Base-by-base conservation (phyloP, 176 grass and related monocot genomes). In the Luzula sylvatica region DNA sequence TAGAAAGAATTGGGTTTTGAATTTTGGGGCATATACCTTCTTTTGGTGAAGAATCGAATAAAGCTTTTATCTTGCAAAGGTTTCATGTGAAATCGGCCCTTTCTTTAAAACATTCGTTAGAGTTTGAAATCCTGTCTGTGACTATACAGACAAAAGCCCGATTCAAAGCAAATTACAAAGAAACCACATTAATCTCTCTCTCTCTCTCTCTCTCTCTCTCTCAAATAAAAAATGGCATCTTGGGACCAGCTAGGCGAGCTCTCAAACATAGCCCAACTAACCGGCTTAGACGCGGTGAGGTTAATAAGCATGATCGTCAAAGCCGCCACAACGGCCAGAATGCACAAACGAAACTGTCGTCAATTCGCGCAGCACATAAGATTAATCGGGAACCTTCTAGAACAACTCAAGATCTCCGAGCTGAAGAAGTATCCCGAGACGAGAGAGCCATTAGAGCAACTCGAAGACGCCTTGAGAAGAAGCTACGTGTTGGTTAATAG, bases 381-480 rank as follows among this genome's bases (percentile, higher is more conserved):
- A 69, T 71, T 98, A 23, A 89, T 98, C 41, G 71, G 85, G 11
- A 76, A 68, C 3, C 75, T 98, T 53, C 71, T 89, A 66, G 77
- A 81, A 54, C 76, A 81, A 54, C 83, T 88, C 32, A 76, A 65
- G 47, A 75, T 88, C 19, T 95, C 83, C 7, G 83, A 95, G 56
- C 89, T 95, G 52, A 76, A 81, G 61, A 81, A 58, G 57, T 95
- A 86, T 72, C 90, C 90, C 22, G 90, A 95, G 76, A 95, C 90
- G 23, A 40, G 84, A n/a, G 90, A 88, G 80, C 83, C 90, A 40
- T 60, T 95, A 55, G 83, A 95, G 66, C 80, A 78, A 27, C 84
- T 95, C 5, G 90, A 86, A 76, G 84, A 88, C 61, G 80, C 80
- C 13, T 80, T 95, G 21, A 59, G 84, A 0, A 46, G 77, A 0